A percentile compares a stretch with the other conserved stretches of the same genome.
Conservation (phyloP, 768 basidiomycete genomes). For the Amanita phalloides region DNA sequence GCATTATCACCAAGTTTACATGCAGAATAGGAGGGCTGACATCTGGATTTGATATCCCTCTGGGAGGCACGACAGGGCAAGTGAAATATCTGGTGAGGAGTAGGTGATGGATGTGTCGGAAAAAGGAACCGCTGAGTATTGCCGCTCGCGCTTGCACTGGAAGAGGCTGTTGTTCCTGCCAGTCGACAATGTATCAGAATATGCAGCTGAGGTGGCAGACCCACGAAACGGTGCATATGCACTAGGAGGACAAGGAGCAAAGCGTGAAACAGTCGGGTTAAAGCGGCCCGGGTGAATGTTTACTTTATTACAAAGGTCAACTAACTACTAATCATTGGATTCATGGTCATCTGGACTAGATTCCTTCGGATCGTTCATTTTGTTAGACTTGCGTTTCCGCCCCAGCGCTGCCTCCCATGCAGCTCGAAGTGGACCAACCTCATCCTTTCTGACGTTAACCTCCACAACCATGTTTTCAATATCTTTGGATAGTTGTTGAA, state of each 20-base stretch:
- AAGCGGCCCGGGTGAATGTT: background rate
- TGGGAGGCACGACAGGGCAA: slow-evolving; percentile 43
- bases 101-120: slow-evolving; percentile 41
- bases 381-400: background rate
- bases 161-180: background rate
- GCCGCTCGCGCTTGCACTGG: background rate
- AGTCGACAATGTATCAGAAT: slow-evolving; percentile 2
- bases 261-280: background rate
- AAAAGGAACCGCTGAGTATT: slow-evolving; percentile 24
- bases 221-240: background rate
- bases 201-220: slow-evolving; percentile 2
- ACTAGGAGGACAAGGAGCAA: too few relatives aligned
- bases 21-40: slow-evolving; percentile 26
- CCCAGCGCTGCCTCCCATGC: slow-evolving; percentile 34
- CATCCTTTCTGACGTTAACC: slow-evolving; percentile 44
- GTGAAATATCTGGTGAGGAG: slow-evolving; percentile 68
- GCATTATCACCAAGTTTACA: background rate
- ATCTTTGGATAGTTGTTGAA: slow-evolving; percentile 36
- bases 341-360: background rate
- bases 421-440: slow-evolving; percentile 42
- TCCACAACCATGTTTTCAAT: slow-evolving; percentile 64
- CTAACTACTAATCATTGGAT: too few relatives aligned
- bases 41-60: slow-evolving; percentile 54
- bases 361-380: background rate
- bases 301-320: too few relatives aligned